Conservation (phyloP, 169 alveolate genomes). For the Plasmodium inui region DNA sequence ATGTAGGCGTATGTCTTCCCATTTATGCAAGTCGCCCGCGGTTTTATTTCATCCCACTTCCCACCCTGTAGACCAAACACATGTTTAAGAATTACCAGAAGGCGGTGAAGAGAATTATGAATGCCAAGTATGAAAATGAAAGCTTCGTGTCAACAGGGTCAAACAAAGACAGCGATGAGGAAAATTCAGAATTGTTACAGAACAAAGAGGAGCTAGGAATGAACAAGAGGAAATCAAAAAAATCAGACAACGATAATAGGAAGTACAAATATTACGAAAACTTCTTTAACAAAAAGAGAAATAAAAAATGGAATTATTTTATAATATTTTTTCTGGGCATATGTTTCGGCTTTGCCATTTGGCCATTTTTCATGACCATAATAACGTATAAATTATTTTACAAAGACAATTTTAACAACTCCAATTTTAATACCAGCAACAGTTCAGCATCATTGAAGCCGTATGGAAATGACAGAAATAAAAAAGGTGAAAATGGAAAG, state of each 20-base stretch:
- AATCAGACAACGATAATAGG: conserved; percentile 9
- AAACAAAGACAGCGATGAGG: conserved; percentile 38
- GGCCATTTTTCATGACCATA: conserved; percentile 76
- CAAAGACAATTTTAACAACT: conserved; percentile 48
- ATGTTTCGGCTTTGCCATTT: conserved; percentile 76
- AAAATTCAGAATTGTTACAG: conserved; percentile 31
- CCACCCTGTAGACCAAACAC: background rate
- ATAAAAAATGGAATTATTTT: conserved; percentile 73
- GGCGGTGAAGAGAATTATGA: conserved; percentile 46
- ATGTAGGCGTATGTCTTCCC: background rate
- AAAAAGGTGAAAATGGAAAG: conserved; percentile 30
- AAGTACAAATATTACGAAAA: conserved; percentile 29
- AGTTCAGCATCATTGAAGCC: conserved; percentile 29
- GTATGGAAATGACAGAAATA: conserved; percentile 70
- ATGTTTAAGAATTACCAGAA: conserved; percentile 31
- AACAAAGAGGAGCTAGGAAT: conserved; percentile 1
- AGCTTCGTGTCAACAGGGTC: conserved; percentile 65
- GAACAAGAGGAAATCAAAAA: conserved; percentile 21
- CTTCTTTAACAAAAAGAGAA: conserved; percentile 52
- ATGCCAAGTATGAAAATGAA: conserved; percentile 47
- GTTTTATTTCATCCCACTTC: background rate
- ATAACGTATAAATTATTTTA: conserved; percentile 70
- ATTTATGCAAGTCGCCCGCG: background rate
- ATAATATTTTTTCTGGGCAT: conserved; percentile 73
- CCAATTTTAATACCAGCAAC: conserved; percentile 54